phyloP scores from a whole-genome alignment of 257 asterid genomes.

The Penstemon davidsonii region DNA sequence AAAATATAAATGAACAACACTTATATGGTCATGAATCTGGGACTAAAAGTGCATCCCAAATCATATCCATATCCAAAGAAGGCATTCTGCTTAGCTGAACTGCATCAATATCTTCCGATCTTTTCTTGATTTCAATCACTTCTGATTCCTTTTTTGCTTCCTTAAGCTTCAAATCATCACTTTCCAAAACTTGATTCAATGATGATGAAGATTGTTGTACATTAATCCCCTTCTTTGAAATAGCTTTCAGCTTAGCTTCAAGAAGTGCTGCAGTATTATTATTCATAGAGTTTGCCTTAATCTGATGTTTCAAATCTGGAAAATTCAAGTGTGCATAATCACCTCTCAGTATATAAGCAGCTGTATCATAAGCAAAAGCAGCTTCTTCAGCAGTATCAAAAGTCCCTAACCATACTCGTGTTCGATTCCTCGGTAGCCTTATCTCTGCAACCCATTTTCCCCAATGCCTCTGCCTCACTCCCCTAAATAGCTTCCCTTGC shows the following conservation, averaged over 20 bases:
- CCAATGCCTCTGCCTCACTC: conserved; percentile 61
- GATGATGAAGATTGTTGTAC: background rate
- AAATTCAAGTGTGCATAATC: conserved; percentile 54
- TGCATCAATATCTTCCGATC: conserved; percentile 44
- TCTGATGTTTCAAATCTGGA: conserved; percentile 42
- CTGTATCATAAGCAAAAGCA: conserved; percentile 50
- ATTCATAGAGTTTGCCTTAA: conserved; percentile 31
- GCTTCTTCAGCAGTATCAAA: conserved; percentile 55
- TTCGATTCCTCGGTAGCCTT: conserved; percentile 47
- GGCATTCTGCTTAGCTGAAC: conserved; percentile 81
- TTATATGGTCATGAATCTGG: conserved; percentile 50
- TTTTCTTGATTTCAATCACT: conserved; percentile 31
- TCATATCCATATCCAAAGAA: conserved; percentile 80
- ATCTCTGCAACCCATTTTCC: conserved; percentile 65
- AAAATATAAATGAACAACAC: background rate
- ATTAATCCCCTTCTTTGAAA: conserved; percentile 15
- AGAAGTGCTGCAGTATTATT: conserved; percentile 46
- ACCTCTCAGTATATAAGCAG: conserved; percentile 48
- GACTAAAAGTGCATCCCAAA: conserved; percentile 78
- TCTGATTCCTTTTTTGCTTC: background rate
- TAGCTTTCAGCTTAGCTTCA: conserved; percentile 45
- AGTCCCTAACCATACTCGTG: conserved; percentile 54
- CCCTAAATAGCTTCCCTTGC: conserved; percentile 57
- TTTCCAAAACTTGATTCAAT: background rate
- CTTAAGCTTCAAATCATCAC: conserved; percentile 6